A percentile compares a stretch with the other conserved stretches of the same genome.
phyloP scores from a whole-genome alignment of 2,329 filamentous ascomycete species.

The Alternaria sp. region DNA sequence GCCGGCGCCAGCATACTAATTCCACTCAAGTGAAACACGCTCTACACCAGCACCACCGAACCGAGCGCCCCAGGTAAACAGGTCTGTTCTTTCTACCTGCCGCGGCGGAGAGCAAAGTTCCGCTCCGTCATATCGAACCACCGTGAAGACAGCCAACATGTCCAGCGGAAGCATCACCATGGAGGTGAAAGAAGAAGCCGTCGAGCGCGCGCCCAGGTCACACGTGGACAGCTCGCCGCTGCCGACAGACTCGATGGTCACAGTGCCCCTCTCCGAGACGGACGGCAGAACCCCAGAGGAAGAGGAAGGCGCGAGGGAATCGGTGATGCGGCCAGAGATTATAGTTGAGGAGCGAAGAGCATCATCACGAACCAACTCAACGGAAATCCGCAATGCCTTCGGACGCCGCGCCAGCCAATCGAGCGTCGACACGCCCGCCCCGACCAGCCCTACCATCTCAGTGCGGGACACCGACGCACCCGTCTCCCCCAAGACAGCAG shows the following conservation, averaged over 20 bases:
- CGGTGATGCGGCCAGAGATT: constrained; percentile 32
- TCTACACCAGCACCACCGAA: constrained; percentile 26
- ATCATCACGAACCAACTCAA: constrained; percentile 43
- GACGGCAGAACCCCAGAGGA: constrained; percentile 49
- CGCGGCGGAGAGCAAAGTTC: constrained; percentile 5
- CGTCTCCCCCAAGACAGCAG: constrained; percentile 20
- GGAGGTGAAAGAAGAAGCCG: constrained; percentile 20
- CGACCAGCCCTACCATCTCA: constrained; percentile 39
- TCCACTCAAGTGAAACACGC: constrained; percentile 29
- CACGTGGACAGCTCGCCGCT: constrained; percentile 40
- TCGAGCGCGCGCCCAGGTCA: constrained; percentile 30
- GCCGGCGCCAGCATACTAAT: constrained; percentile 9
- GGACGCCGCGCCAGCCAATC: constrained; percentile 32
- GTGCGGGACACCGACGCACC: constrained; percentile 36
- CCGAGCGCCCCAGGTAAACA: constrained; percentile 9
- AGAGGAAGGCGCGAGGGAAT: constrained; percentile 26
- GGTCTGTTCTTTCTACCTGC: not conserved
- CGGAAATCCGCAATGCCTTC: constrained; percentile 43
- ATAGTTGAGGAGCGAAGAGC: constrained; percentile 38
- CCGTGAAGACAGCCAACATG: not conserved
- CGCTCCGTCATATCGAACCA: constrained; percentile 5
- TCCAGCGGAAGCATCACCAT: constrained; percentile 17
- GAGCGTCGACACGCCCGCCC: constrained; percentile 20
- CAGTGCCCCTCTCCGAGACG: constrained; percentile 74
- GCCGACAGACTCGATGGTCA: constrained; percentile 75